A percentile compares a stretch with the other conserved stretches of the same genome.
phyloP scores from a whole-genome alignment of 805 yeast species.

The Isabelozyma pseudorhagii region DNA sequence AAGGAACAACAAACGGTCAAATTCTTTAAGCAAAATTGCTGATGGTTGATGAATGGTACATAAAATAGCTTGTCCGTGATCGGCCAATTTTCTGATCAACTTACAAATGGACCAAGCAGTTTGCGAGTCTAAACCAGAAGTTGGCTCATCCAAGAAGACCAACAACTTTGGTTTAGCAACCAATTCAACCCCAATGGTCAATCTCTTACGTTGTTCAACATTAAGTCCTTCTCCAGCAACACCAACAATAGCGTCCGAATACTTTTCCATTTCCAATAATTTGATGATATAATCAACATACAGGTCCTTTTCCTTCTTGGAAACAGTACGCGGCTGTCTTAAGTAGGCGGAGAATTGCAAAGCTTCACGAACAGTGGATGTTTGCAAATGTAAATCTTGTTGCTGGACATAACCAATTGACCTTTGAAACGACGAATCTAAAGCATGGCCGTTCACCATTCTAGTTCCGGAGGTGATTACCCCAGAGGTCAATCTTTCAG shows the following conservation, averaged over 20 bases:
- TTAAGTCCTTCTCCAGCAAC: conserved; percentile 33
- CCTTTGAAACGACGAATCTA: conserved; percentile 26
- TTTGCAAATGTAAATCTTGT: conserved; percentile 31
- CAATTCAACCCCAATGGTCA: conserved; percentile 30
- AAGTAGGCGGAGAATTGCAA: conserved; percentile 22
- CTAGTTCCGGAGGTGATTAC: conserved; percentile 30
- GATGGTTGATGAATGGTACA: conserved; percentile 82
- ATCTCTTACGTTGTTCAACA: conserved; percentile 33
- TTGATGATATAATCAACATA: conserved; percentile 24
- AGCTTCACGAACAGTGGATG: conserved; percentile 29
- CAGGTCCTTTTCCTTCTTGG: conserved; percentile 18
- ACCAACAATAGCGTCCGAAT: conserved; percentile 31
- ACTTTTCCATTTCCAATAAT: conserved; percentile 21
- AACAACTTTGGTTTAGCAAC: conserved; percentile 27
- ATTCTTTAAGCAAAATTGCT: conserved; percentile 67
- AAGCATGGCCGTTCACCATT: conserved; percentile 26
- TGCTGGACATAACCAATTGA: conserved; percentile 33
- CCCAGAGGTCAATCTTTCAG: conserved; percentile 18
- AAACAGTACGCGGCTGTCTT: conserved; percentile 19
- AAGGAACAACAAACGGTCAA: conserved; percentile 68
- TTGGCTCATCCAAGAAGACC: conserved; percentile 34
- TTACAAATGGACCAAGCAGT: conserved; percentile 36
- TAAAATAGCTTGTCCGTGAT: conserved; percentile 32
- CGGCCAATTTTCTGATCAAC: conserved; percentile 30
- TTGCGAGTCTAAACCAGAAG: conserved; percentile 37